Base-by-base conservation (phyloP, 148 eudicot species). In the Vaccinium corymbosum region DNA sequence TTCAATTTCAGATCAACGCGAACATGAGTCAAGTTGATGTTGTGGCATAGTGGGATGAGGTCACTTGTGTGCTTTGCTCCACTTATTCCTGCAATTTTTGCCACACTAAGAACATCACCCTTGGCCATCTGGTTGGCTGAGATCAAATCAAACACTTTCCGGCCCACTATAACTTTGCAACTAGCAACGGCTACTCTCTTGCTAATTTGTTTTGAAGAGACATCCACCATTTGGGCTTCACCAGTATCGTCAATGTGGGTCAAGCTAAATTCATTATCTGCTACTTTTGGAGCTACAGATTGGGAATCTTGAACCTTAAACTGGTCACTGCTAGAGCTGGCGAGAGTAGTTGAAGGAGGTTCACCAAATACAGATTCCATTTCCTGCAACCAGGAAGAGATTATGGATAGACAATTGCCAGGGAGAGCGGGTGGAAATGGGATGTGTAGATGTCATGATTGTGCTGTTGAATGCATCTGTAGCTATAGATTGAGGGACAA, bases 171-270 rank as follows among this genome's bases (percentile, higher is more conserved):
- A 57, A 97, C 98, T 91, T 92, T 97, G 90, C 98, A 91, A 56
- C 93, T 94, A 1, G 99, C 99, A 53, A 90, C 74, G 22, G 99
- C 99, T 2, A 92, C 91, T 87, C 98, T 89, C 86, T 94, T 91
- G 80, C 93, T 92, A 79, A 85, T 83, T 56, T 89, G 90, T 88
- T 97, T 97, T 57, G 89, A 88, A 76, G 99, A 93, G 66, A 97
- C 91, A 83, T 97, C 98, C 70, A 95, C 99, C 99, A 97, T 97
- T 81, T 90, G 94, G 20, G 98, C 98, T 89, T 97, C 93, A 76
- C 98, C 99, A 64, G 86, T 91, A 74, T 78, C 42, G 51, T 91
- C 92, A 82, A 93, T 82, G 81, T 97, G 99, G 27, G 96, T 92
- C 85, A 95, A 85, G 49, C 84, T 59, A 49, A 55, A 29, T 46